A percentile compares a stretch with the other conserved stretches of the same genome.
phyloP scores from a whole-genome alignment of 805 yeast genomes.

The Suhomyces emberorum region DNA sequence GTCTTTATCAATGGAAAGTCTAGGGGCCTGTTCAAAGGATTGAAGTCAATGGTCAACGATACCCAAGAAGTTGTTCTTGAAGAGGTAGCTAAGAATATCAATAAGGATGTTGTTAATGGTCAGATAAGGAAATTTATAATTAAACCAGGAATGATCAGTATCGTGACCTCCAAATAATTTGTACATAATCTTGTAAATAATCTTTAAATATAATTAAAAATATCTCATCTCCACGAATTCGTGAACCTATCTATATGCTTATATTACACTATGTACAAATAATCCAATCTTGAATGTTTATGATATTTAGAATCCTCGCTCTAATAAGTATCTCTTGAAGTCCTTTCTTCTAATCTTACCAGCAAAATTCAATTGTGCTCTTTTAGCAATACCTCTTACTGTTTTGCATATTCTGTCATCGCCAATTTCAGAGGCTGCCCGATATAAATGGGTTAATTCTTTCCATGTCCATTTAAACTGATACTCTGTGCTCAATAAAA shows the following conservation, averaged over 20 bases:
- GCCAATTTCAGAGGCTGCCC: constrained; percentile 32
- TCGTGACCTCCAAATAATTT: constrained; percentile 26
- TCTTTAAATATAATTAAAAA: constrained; percentile 2
- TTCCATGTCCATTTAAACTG: constrained; percentile 67
- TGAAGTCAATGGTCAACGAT: constrained; percentile 32
- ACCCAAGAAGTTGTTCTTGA: constrained; percentile 35
- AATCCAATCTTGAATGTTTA: no score
- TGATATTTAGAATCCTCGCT: constrained; percentile 31
- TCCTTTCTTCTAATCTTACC: constrained; percentile 39
- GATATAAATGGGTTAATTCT: constrained; percentile 27
- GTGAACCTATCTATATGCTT: constrained; percentile 2
- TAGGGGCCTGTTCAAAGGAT: constrained; percentile 43
- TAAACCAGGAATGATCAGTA: constrained; percentile 49
- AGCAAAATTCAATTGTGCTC: constrained; percentile 35
- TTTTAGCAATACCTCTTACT: constrained; percentile 29
- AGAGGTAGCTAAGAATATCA: constrained; percentile 23
- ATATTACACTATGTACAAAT: constrained; percentile 10
- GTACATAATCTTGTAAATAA: constrained; percentile 8
- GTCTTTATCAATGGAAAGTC: constrained; percentile 75
- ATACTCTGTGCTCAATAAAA: constrained; percentile 62
- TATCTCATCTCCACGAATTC: not conserved
- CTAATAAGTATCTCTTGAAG: constrained; percentile 28
- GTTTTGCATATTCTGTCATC: constrained; percentile 26
- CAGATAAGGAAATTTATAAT: constrained; percentile 51
- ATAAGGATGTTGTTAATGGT: no score